Base-by-base conservation (phyloP, 371 early-diverging fungal species). In the Syncephalis fuscata region DNA sequence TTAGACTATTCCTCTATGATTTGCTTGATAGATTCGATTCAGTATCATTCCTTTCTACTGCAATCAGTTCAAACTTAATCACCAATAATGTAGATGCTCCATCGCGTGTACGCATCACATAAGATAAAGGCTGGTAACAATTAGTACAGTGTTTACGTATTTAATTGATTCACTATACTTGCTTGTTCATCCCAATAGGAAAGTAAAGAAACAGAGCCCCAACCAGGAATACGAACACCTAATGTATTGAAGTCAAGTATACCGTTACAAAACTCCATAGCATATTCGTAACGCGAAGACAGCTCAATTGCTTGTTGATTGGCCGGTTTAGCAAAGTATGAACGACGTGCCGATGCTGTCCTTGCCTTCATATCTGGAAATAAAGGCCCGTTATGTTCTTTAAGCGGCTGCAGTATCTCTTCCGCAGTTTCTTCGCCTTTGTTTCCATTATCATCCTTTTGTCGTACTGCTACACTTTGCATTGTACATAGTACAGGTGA, bases 401-500 rank as follows among this genome's bases (percentile, higher is more conserved):
- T 4, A 11, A 32, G 32, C 11, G 32, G 32, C 32, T 11, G 32
- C 11, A 11, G 4, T 11, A 32, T 11, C 4, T 32, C 32, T 7
- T 32, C 4, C 7, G 4, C 32, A 32, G 7, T 32, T 32, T 32
- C 11, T 7, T 32, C 32, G 11, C 32, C 32, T 8, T 54, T 41
- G 25, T 50, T 49, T 21, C 43, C 45, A 39, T 47, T 19, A 23
- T 52, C 32, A 25, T 46, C 39, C 50, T 53, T 21, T 17, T 64
- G 61, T 38, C 59, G 49, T 9, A 76, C 66, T 46, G 66, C 64
- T 38, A 81, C 65, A 7, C 66, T 63, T 56, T 85, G 82, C 80
- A 81, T 80, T 3, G 85, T 74, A 27, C 72, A 73, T 25, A 82
- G 66, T 39, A 77, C 61, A 11, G 89, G 86, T 46, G 72, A 71